Evolutionary conservation across 768 basidiomycete species (phyloP).

Genomic region (Fomitopsis pulvina): DNA sequence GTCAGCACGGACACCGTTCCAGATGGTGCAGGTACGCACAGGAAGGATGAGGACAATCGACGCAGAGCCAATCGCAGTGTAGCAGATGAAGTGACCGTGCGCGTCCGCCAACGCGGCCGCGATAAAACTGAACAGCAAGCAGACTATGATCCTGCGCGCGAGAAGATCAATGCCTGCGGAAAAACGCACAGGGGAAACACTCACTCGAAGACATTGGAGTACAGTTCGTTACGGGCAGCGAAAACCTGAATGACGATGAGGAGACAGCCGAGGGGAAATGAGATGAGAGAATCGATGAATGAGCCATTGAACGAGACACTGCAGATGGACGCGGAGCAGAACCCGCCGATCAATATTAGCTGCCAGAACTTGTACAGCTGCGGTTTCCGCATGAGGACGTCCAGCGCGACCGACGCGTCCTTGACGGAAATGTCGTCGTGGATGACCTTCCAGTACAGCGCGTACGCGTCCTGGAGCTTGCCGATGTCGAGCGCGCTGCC

Average conservation of each 20-base stretch:
- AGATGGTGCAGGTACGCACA: slow-evolving; percentile 29
- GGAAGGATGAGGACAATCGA: slow-evolving; percentile 79
- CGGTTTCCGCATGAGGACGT: slow-evolving; percentile 61
- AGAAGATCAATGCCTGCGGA: background rate
- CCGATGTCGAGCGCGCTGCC: slow-evolving; percentile 65
- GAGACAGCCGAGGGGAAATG: slow-evolving; percentile 70
- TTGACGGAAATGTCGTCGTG: slow-evolving; percentile 74
- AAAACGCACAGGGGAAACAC: slow-evolving; percentile 12
- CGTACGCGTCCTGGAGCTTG: slow-evolving; percentile 66
- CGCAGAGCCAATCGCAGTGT: slow-evolving; percentile 70
- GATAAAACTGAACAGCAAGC: slow-evolving; percentile 73
- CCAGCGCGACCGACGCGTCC: slow-evolving; percentile 64
- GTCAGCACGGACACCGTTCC: background rate
- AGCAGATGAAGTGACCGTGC: slow-evolving; percentile 66
- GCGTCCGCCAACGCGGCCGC: slow-evolving; percentile 58
- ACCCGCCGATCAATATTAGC: slow-evolving; percentile 63
- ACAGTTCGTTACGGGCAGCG: slow-evolving; percentile 69
- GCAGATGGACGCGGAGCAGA: slow-evolving; percentile 73
- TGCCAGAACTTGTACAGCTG: slow-evolving; percentile 57
- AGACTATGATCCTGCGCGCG: slow-evolving; percentile 70
- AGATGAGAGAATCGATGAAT: slow-evolving; percentile 68
- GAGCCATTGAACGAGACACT: slow-evolving; percentile 66
- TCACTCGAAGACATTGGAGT: slow-evolving; percentile 73
- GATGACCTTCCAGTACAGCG: slow-evolving; percentile 81
- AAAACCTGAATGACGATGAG: slow-evolving; percentile 69